A percentile compares a stretch with the other conserved stretches of the same genome.
Evolutionary conservation across 1,284 basidiomycete species (phyloP).

Genomic region (Sphagnurus paluster): DNA sequence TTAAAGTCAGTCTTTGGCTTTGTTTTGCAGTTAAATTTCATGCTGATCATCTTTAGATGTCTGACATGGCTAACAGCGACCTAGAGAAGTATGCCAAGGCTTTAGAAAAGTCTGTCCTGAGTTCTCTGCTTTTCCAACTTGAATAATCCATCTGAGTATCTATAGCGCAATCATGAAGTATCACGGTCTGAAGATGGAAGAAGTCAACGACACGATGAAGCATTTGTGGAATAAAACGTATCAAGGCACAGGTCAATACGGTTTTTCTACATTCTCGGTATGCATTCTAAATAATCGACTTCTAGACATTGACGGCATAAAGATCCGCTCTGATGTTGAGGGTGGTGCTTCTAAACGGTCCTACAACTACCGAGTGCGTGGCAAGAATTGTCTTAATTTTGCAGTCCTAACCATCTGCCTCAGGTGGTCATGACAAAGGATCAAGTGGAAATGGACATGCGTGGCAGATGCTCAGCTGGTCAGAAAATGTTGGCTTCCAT

Average conservation of each 20-base stretch:
- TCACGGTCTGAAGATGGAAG: slow-evolving; percentile 98
- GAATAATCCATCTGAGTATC: slow-evolving; percentile 12
- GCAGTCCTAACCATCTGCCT: slow-evolving; percentile 24
- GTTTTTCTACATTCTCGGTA: slow-evolving; percentile 2
- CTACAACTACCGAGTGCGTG: slow-evolving; percentile 95
- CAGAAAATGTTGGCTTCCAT: slow-evolving; percentile 99
- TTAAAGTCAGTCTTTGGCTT: slow-evolving; percentile 64
- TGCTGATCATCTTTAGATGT: slow-evolving; percentile 58
- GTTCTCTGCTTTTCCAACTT: background rate
- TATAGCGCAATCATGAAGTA: slow-evolving; percentile 96
- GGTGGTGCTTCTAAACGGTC: slow-evolving; percentile 83
- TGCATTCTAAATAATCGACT: slow-evolving; percentile 17
- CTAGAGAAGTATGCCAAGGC: slow-evolving; percentile 98
- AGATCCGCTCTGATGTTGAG: slow-evolving; percentile 93
- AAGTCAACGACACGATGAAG: slow-evolving; percentile 97
- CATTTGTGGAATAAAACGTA: slow-evolving; percentile 99
- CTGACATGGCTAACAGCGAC: slow-evolving; percentile 93
- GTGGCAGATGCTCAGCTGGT: slow-evolving; percentile 96
- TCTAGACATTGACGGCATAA: slow-evolving; percentile 95
- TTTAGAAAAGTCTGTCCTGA: slow-evolving; percentile 77
- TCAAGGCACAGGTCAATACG: slow-evolving; percentile 93
- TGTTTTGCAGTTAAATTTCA: background rate
- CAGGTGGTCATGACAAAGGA: slow-evolving; percentile 99
- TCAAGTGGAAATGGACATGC: slow-evolving; percentile 99
- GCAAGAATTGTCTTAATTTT: slow-evolving; percentile 9